phyloP scores from a whole-genome alignment of 495 filamentous ascomycete species.

The Xylaria palmicola region DNA sequence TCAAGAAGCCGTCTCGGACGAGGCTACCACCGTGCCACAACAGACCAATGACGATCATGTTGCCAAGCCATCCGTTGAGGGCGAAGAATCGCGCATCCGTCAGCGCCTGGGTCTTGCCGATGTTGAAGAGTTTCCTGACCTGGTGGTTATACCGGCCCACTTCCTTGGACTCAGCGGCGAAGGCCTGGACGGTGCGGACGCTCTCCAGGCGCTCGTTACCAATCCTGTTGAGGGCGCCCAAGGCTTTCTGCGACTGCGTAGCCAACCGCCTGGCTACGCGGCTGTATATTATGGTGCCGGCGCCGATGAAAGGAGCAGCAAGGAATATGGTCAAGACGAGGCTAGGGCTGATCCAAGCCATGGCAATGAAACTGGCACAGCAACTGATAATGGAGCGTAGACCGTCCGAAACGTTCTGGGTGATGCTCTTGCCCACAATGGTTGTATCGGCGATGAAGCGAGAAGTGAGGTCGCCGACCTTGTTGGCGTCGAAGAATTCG shows the following conservation, averaged over 20 bases:
- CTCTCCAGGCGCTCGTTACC: constrained; percentile 95
- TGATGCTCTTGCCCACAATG: constrained; percentile 97
- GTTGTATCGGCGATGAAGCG: constrained; percentile 93
- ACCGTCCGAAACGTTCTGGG: constrained; percentile 94
- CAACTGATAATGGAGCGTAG: constrained; percentile 85
- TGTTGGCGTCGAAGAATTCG: constrained; percentile 98
- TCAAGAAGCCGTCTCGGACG: constrained; percentile 82
- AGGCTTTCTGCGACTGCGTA: constrained; percentile 85
- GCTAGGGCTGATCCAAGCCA: constrained; percentile 91
- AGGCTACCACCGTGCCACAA: constrained; percentile 88
- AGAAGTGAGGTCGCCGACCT: constrained; percentile 93
- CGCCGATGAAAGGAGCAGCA: constrained; percentile 88
- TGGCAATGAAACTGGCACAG: constrained; percentile 79
- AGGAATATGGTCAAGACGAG: constrained; percentile 81
- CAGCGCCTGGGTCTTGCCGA: constrained; percentile 81
- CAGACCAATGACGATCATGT: constrained; percentile 92
- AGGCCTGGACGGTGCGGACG: constrained; percentile 92
- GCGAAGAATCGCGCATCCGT: constrained; percentile 92
- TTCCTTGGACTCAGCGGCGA: constrained; percentile 88
- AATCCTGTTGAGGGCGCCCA: constrained; percentile 91
- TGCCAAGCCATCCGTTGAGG: constrained; percentile 82
- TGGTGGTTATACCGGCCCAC: constrained; percentile 88
- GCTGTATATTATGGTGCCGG: constrained; percentile 89
- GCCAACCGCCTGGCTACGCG: constrained; percentile 82
- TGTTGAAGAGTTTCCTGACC: constrained; percentile 83